Base-by-base conservation (phyloP, 2,329 filamentous ascomycete genomes). In the Sodiomyces alkalinus region DNA sequence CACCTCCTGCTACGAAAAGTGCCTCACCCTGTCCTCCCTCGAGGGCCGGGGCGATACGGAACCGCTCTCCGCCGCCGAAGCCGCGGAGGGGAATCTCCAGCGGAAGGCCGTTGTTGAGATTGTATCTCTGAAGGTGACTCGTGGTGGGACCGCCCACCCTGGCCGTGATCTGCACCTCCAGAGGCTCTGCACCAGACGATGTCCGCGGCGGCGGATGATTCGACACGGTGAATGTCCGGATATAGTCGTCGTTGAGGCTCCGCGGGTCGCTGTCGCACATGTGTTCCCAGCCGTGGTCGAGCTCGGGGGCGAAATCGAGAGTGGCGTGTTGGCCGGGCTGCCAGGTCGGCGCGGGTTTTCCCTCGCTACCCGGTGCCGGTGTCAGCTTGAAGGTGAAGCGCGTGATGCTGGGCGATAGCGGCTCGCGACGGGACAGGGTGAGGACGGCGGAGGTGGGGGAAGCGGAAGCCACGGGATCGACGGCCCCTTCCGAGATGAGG, bases 151-250 rank as follows among this genome's bases (percentile, higher is more conserved):
- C 60, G 0, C 83, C 82, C 29, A 62, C 70, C 11, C 80, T 56
- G 1, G 74, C 68, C 4, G 80, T 87, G 36, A 92, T 75, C 40
- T 86, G 74, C 31, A 90, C 64, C 41, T 74, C 61, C 31, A 39
- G 47, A 1, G 24, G 28, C 26, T 37, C 47, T 28, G 33, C 34
- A 6, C 28, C 37, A 13, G 34, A 27, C 12, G 18, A 10, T n/a
- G n/a, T n/a, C 23, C 35, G 33, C 2, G 44, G 33, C 1, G 68
- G 38, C 0, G 74, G 68, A 2, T 56, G 50, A 3, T 66, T 80
- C 2, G 77, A 80, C 0, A 92, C 64, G 2, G 83, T 92, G 43
- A 92, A 92, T 0, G 82, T 92, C 17, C 83, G 62, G 4, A 90
- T 60, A 36, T 72, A 86, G 45, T 93, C 82, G 45, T 92, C 83